These are phyloP conservation scores for Pythium periplocum DNA, from an alignment of 352 stramenopile species.

Conservation along the genomic window DNA sequence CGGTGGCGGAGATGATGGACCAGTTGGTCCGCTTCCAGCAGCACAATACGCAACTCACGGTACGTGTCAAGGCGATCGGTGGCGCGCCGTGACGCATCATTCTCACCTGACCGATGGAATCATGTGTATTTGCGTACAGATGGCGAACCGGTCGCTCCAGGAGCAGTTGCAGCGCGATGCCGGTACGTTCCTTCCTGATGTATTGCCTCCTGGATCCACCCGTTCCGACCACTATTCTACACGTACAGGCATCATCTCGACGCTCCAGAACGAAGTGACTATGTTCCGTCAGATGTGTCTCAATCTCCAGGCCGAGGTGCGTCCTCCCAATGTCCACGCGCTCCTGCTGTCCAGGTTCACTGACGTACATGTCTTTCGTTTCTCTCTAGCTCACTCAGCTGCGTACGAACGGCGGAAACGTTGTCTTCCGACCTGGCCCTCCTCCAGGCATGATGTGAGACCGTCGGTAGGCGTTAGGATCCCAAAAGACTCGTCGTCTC, in stretches of 20 bases:
- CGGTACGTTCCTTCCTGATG: conserved; percentile 24
- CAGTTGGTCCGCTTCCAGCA: conserved; percentile 65
- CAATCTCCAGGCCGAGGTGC: conserved; percentile 69
- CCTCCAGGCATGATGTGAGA: too few relatives aligned
- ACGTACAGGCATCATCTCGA: conserved; percentile 46
- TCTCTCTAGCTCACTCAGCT: too few relatives aligned
- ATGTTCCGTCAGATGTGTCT: conserved; percentile 84
- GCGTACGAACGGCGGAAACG: too few relatives aligned
- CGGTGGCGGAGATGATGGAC: conserved; percentile 78
- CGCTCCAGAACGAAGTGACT: conserved; percentile 71
- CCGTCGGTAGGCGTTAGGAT: too few relatives aligned
- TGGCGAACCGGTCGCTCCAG: conserved; percentile 61
- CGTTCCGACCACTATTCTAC: conserved; percentile 8
- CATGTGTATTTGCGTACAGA: conserved; percentile 16
- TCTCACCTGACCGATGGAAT: conserved; percentile 1
- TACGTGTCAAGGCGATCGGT: conserved; percentile 19
- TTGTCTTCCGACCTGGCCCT: too few relatives aligned
- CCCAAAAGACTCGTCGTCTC: too few relatives aligned
- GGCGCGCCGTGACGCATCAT: not conserved
- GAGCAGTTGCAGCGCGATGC: conserved; percentile 59
- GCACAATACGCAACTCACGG: conserved; percentile 67
- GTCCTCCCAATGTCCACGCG: not conserved
- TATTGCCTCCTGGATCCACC: not conserved
- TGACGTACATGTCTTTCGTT: too few relatives aligned
- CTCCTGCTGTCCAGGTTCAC: too few relatives aligned